These are phyloP conservation scores for Ceratobasidium sp. DNA, from an alignment of 1,284 basidiomycete species.

Conservation along the genomic window DNA sequence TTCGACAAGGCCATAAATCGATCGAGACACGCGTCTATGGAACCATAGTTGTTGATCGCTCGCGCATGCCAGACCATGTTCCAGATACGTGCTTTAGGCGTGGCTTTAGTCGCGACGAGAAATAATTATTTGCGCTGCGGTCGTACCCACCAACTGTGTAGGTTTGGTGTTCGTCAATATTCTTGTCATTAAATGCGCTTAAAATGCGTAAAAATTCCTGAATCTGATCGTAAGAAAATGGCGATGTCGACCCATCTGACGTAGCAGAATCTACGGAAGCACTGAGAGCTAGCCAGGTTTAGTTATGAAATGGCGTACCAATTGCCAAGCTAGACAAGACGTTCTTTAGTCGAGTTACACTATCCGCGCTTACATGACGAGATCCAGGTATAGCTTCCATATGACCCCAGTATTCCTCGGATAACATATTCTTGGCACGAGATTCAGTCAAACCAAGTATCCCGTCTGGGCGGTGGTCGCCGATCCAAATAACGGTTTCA, in stretches of 20 bases:
- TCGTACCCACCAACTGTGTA: slow-evolving; percentile 2
- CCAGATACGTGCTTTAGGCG: no score
- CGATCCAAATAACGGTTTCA: no score
- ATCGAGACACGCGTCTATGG: no score
- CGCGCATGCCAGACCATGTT: no score
- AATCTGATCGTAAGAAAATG: not conserved
- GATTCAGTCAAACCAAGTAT: not conserved
- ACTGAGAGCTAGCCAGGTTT: not conserved
- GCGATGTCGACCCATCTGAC: slow-evolving; percentile 6
- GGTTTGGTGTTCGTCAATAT: not conserved
- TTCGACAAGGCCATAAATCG: not conserved
- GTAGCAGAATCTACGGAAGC: not conserved
- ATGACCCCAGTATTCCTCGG: slow-evolving; percentile 12
- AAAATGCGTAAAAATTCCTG: not conserved
- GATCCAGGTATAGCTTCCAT: slow-evolving; percentile 7
- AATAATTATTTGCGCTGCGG: no score
- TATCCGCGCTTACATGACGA: no score
- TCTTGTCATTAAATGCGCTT: not conserved
- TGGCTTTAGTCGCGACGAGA: no score
- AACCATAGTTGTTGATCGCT: no score
- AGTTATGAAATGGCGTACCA: not conserved
- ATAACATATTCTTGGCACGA: not conserved
- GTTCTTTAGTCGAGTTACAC: no score
- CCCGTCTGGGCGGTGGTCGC: not conserved
- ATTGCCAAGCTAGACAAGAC: not conserved